Evolutionary conservation across 2,329 filamentous ascomycete species (phyloP).

Genomic region (Ophiostoma sp.): DNA sequence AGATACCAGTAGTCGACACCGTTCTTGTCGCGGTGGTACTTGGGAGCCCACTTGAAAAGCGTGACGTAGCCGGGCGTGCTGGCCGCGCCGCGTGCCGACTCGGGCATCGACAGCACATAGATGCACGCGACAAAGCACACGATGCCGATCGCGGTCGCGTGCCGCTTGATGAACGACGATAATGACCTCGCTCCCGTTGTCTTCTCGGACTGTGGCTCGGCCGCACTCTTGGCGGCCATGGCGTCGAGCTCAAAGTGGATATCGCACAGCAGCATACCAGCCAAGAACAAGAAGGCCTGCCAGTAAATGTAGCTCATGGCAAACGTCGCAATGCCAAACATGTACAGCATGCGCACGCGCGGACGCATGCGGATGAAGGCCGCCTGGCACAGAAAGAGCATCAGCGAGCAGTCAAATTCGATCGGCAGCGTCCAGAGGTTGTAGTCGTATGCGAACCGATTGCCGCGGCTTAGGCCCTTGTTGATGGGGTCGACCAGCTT

Average conservation of each 20-base stretch:
- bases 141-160: constrained; percentile 35
- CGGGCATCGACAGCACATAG: constrained; percentile 26
- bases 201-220: constrained; percentile 15
- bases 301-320: constrained; percentile 28
- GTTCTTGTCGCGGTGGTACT: constrained; percentile 23
- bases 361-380: constrained; percentile 30
- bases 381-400: constrained; percentile 34
- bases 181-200: background rate
- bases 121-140: constrained; percentile 32
- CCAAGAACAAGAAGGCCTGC: constrained; percentile 31
- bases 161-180: background rate
- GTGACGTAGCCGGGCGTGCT: constrained; percentile 21
- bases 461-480: constrained; percentile 23
- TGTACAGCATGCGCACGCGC: constrained; percentile 23
- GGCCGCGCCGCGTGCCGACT: constrained; percentile 26
- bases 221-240: constrained; percentile 27
- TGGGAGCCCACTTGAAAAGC: constrained; percentile 27
- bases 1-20: constrained; percentile 35
- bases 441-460: constrained; percentile 31
- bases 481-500: constrained; percentile 22
- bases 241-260: constrained; percentile 27
- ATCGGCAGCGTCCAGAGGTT: constrained; percentile 37
- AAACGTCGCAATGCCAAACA: constrained; percentile 22
- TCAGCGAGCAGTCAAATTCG: constrained; percentile 36
- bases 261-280: constrained; percentile 34